A percentile compares a stretch with the other conserved stretches of the same genome.
Conservation (phyloP, 2,329 filamentous ascomycete species). For the Trichophyton equinum region DNA sequence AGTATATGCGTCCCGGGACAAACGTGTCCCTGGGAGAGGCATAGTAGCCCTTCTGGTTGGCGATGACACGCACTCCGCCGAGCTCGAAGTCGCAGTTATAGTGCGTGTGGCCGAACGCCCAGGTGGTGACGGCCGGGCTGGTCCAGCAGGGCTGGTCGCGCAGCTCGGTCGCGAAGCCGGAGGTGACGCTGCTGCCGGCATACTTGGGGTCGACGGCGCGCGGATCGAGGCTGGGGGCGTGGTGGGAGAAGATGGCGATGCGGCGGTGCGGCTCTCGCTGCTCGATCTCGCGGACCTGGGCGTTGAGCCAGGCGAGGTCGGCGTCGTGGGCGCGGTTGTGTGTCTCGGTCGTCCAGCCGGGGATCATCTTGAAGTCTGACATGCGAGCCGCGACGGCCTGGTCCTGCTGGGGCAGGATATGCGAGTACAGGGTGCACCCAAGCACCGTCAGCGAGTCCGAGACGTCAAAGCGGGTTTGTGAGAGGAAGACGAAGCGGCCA, state of each 20-base stretch:
- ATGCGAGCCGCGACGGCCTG: constrained; percentile 33
- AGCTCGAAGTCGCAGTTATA: constrained; percentile 26
- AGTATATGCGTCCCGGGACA: constrained; percentile 15
- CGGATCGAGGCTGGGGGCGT: constrained; percentile 37
- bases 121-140: constrained; percentile 23
- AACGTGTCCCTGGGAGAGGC: constrained; percentile 23
- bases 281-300: constrained; percentile 20
- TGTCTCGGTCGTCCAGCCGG: constrained; percentile 36
- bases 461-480: constrained; percentile 25
- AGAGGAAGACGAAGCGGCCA: constrained; percentile 26
- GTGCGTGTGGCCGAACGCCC: constrained; percentile 38
- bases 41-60: constrained; percentile 30
- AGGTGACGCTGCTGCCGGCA: constrained; percentile 16
- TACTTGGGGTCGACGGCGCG: constrained; percentile 17
- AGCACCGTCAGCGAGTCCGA: constrained; percentile 24
- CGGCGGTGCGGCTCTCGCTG: constrained; percentile 17
- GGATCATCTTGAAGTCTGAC: constrained; percentile 42
- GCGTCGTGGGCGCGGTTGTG: constrained; percentile 37
- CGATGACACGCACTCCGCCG: constrained; percentile 18
- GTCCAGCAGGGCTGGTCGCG: constrained; percentile 26
- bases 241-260: constrained; percentile 30
- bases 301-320: constrained; percentile 40
- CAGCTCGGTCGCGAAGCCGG: constrained; percentile 31
- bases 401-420: constrained; percentile 25
- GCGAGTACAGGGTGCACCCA: constrained; percentile 39